Base-by-base conservation (phyloP, 1,139 yeast genomes). In the Yamadazyma diddensiae region DNA sequence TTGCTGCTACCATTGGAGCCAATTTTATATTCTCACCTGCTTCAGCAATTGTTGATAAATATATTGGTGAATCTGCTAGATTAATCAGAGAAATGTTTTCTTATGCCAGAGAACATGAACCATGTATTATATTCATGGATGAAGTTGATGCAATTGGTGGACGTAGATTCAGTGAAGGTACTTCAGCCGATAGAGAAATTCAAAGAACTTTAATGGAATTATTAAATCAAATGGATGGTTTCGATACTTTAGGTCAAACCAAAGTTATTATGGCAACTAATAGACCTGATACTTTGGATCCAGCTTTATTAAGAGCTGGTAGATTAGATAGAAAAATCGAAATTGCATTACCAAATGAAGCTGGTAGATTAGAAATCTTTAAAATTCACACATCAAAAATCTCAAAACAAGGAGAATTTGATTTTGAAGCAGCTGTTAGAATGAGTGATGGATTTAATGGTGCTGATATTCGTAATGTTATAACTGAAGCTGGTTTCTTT, bases 131-230 rank as follows among this genome's bases (percentile, higher is more conserved):
- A 46, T 94, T 94, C 58, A 90, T 94, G 97, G 99, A 94, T 68
- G 99, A 94, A 70, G 81, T 94, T 42, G 99, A 94, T 68, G 98
- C 99, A 34, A 94, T 94, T 61, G 99, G 99, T 55, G 98, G 98
- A 34, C 79, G 99, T 50, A 79, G 99, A 62, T 94, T 94, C 62
- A 81, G 94, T 49, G 99, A 94, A 61, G 99, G 99, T 62, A 92
- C 98, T 2, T 85, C 96, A 8, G 98, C 98, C 2, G 99, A 94
- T 66, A 82, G 98, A 61, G 99, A 94, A 62, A 92, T 94, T 55
- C 99, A 94, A 66, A 85, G 99, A 68, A 94, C 98, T 2, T 72
- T 94, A 57, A 92, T 94, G 98, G 99, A 94, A 65, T 72, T 94
- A 55, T 75, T 94, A 50, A 92, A 92, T 55, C 98, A 92, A 62